Evolutionary conservation across 495 filamentous ascomycete species (phyloP), one percentile per base, ranked within the genome.

Genomic region (Ascodesmis nigricans): DNA sequence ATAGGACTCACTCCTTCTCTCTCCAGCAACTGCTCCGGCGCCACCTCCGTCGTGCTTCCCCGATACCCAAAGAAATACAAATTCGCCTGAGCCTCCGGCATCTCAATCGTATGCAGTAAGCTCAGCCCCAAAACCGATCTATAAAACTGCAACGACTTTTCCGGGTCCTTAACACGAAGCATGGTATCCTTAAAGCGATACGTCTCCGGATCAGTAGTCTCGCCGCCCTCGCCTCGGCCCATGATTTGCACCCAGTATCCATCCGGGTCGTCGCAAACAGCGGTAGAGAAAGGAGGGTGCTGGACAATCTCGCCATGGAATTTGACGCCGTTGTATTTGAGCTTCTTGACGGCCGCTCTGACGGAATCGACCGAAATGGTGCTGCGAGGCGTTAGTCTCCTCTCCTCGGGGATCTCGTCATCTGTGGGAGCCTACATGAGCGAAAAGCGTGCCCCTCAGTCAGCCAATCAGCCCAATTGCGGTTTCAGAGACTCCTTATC

Each of bases 281-380:
- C n/a, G n/a, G n/a, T n/a, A n/a, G n/a, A n/a, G n/a, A n/a, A n/a
- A n/a, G n/a, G n/a, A n/a, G n/a, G n/a, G n/a, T n/a, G n/a, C n/a
- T n/a, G n/a, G n/a, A n/a, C n/a, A n/a, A n/a, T n/a, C n/a, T n/a
- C n/a, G n/a, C n/a, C n/a, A 65, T 95, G 78, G 60, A 93, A 95
- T 18, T 63, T 63, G 55, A 92, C 91, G 0, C 82, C 82, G 3
- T 78, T 80, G 42, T 81, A 77, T 55, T 84, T 79, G 45, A 97
- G 63, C 37, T 79, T 65, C 59, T 78, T 56, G 63, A 87, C 95
- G 5, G 83, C 81, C 4, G 68, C 75, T 56, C 91, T 71, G 42
- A 95, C 71, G 58, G 91, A 77, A 55, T 93, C 83, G 22, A 92
- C 82, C 16, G 68, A 68, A 53, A 97, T n/a, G n/a, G n/a, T n/a